Conservation (phyloP, 306 rosid genomes). For the Quercus robur region DNA sequence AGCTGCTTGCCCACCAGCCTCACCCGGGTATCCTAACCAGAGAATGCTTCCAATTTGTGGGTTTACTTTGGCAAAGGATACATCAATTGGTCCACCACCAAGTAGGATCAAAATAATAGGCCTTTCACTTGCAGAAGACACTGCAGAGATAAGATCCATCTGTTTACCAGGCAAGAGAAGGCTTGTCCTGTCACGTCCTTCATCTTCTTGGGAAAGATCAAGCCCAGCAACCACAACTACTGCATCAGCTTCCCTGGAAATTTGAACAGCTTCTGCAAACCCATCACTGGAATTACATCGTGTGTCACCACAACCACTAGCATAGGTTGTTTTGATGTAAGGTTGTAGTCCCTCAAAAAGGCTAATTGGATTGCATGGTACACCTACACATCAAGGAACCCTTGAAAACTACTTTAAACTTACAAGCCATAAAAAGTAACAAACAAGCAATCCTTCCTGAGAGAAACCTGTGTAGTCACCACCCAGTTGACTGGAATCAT, state of each 20-base stretch:
- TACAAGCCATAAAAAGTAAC: no score
- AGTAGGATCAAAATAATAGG: conserved; percentile 73
- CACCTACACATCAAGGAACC: conserved; percentile 43
- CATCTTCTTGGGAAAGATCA: conserved; percentile 61
- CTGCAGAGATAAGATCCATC: conserved; percentile 49
- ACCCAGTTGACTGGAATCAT: conserved; percentile 45
- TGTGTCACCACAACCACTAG: conserved; percentile 61
- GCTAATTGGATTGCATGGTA: conserved; percentile 64
- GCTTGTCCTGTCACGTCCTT: conserved; percentile 74
- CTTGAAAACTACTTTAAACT: not conserved
- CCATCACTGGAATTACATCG: conserved; percentile 53
- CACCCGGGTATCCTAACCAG: conserved; percentile 91
- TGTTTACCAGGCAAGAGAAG: conserved; percentile 84
- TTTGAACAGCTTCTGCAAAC: conserved; percentile 53
- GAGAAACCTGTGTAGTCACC: conserved; percentile 71
- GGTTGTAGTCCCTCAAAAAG: conserved; percentile 51
- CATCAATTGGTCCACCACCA: conserved; percentile 91
- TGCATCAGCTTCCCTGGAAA: conserved; percentile 53
- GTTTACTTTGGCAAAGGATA: conserved; percentile 58
- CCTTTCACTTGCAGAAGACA: conserved; percentile 54
- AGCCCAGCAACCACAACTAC: conserved; percentile 68
- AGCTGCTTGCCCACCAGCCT: conserved; percentile 78
- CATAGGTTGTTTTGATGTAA: conserved; percentile 36
- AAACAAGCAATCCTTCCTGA: no score
- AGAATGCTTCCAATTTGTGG: conserved; percentile 64